Evolutionary conservation across 1,284 basidiomycete genomes (phyloP).

Genomic region (Sporisorium reilianum): DNA sequence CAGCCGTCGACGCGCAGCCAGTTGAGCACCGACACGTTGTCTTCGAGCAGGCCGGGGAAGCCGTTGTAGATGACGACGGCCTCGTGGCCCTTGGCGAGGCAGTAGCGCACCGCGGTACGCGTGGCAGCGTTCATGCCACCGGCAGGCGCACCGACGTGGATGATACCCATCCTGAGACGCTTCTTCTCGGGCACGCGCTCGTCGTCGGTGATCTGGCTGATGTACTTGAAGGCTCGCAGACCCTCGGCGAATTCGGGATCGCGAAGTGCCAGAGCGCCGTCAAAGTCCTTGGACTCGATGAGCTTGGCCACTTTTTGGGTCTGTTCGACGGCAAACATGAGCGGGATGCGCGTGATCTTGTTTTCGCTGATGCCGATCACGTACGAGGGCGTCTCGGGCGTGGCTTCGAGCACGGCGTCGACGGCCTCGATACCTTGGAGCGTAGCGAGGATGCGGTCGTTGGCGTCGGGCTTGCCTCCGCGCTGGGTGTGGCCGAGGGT

Average conservation of each 20-base stretch:
- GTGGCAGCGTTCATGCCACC: slow-evolving; percentile 99
- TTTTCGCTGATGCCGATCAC: slow-evolving; percentile 98
- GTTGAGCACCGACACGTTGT: slow-evolving; percentile 84
- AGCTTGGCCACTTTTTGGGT: slow-evolving; percentile 87
- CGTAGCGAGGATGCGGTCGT: slow-evolving; percentile 92
- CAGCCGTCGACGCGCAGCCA: slow-evolving; percentile 98
- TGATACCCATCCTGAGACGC: slow-evolving; percentile 83
- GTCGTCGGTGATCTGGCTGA: slow-evolving; percentile 72
- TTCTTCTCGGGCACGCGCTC: slow-evolving; percentile 74
- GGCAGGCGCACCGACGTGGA: slow-evolving; percentile 95
- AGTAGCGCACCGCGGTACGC: slow-evolving; percentile 91
- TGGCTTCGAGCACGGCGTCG: slow-evolving; percentile 87
- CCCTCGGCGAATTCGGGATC: slow-evolving; percentile 92
- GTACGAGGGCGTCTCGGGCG: slow-evolving; percentile 90
- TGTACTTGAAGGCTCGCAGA: slow-evolving; percentile 80
- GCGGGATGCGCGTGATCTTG: slow-evolving; percentile 89
- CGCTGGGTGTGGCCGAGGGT: slow-evolving; percentile 97
- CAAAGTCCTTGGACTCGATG: slow-evolving; percentile 86
- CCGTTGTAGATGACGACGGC: slow-evolving; percentile 94
- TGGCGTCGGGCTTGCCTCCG: slow-evolving; percentile 91
- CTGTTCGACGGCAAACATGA: slow-evolving; percentile 89
- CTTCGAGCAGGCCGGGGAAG: slow-evolving; percentile 91
- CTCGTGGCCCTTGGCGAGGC: slow-evolving; percentile 88
- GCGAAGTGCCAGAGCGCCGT: slow-evolving; percentile 85
- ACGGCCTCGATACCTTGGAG: slow-evolving; percentile 95